A percentile compares a stretch with the other conserved stretches of the same genome.
Evolutionary conservation across 140 eudicot species (phyloP).

Genomic region (Bidens hawaiensis): DNA sequence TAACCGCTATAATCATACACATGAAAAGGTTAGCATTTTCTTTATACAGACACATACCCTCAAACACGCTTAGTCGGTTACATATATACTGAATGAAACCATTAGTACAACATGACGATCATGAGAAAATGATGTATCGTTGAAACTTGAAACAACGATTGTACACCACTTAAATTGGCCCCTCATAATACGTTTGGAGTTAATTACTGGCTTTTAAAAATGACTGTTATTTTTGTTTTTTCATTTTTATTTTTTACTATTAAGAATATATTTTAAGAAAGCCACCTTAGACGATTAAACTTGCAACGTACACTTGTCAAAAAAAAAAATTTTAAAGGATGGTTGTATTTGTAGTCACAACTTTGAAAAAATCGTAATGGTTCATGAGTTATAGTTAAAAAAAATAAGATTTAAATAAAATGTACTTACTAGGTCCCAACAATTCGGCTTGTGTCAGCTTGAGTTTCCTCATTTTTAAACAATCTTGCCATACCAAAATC

Average conservation of each 20-base stretch:
- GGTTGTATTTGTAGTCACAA: no score
- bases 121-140: no score
- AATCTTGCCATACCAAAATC: slow-evolving; percentile 7
- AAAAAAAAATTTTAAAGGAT: no score
- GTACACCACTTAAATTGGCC: no score
- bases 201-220: no score
- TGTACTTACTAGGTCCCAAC: slow-evolving; percentile 1
- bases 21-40: not conserved
- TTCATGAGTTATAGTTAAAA: not conserved
- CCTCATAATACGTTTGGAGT: no score
- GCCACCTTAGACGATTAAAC: no score
- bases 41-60: not conserved
- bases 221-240: no score
- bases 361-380: no score
- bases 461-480: not conserved
- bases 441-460: not conserved
- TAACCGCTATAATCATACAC: not conserved
- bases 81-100: not conserved
- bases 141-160: not conserved
- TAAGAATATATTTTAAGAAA: no score
- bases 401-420: not conserved
- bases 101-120: not conserved
- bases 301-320: no score
- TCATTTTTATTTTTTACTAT: no score
- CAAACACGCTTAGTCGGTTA: not conserved